Evolutionary conservation across 768 basidiomycete genomes (phyloP).

Genomic region (Lactarius indigo): DNA sequence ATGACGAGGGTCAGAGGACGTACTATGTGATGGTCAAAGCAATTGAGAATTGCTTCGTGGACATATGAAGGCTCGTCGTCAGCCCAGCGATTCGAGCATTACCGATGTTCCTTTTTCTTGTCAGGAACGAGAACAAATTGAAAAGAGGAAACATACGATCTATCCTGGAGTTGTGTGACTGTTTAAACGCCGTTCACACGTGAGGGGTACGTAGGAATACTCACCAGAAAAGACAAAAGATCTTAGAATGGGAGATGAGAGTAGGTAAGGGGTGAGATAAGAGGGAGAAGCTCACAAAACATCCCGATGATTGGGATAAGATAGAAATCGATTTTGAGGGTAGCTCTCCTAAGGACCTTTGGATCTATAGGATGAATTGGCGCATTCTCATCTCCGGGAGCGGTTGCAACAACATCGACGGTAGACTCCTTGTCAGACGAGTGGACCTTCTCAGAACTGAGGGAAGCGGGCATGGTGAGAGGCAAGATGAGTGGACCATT

Average conservation of each 20-base stretch:
- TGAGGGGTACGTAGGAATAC: not conserved
- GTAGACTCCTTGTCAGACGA: not conserved
- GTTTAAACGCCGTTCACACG: not conserved
- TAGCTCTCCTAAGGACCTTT: conserved; percentile 1
- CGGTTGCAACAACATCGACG: not conserved
- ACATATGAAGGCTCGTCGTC: conserved; percentile 31
- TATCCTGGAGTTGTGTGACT: not conserved
- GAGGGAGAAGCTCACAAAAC: conserved; percentile 5
- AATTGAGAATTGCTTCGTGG: conserved; percentile 5
- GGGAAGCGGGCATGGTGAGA: not conserved
- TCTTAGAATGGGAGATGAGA: not conserved
- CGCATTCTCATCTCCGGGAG: not conserved
- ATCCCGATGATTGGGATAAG: conserved; percentile 4
- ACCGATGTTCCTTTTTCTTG: conserved; percentile 24
- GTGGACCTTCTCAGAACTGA: not conserved
- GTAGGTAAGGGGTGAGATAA: not conserved
- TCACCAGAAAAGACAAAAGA: conserved; percentile 17
- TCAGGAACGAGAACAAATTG: not conserved
- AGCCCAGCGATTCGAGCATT: conserved; percentile 34
- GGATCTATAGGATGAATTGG: conserved; percentile 15
- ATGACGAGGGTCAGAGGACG: not conserved
- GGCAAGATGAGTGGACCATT: not conserved
- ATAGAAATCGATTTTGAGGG: conserved; percentile 12
- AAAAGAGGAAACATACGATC: conserved; percentile 8
- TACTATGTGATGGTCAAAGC: conserved; percentile 22